phyloP scores from a whole-genome alignment of 2,329 filamentous ascomycete species.

The Amesomyces nigricolor region DNA sequence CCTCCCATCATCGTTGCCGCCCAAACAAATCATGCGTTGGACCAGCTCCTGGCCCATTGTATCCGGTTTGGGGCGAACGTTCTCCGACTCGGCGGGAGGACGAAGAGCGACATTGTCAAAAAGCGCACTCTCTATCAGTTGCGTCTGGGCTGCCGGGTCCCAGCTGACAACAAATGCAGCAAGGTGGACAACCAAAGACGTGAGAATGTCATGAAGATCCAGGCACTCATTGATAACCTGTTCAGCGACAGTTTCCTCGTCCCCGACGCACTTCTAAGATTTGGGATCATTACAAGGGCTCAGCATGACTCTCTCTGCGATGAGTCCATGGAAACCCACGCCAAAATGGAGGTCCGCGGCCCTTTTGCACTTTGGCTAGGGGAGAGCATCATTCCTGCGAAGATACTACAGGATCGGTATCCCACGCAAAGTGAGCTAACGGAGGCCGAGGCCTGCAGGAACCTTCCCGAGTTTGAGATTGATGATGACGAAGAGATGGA shows the following conservation, averaged over 20 bases:
- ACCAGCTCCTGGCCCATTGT: slow-evolving; percentile 68
- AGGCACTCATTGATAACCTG: slow-evolving; percentile 36
- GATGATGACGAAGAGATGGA: slow-evolving; percentile 41
- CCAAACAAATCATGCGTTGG: slow-evolving; percentile 86
- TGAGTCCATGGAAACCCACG: slow-evolving; percentile 33
- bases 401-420: slow-evolving; percentile 30
- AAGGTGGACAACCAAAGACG: slow-evolving; percentile 28
- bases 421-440: slow-evolving; percentile 40
- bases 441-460: slow-evolving; percentile 13
- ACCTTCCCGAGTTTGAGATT: slow-evolving; percentile 46
- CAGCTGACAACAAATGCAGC: slow-evolving; percentile 24
- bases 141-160: slow-evolving; percentile 31
- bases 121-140: slow-evolving; percentile 62
- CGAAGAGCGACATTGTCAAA: slow-evolving; percentile 59
- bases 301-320: slow-evolving; percentile 60
- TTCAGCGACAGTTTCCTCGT: slow-evolving; percentile 44
- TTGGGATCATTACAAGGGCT: slow-evolving; percentile 53
- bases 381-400: slow-evolving; percentile 46
- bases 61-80: slow-evolving; percentile 51
- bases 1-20: slow-evolving; percentile 70
- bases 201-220: slow-evolving; percentile 34
- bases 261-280: slow-evolving; percentile 46
- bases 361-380: slow-evolving; percentile 39
- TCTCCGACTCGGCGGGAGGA: slow-evolving; percentile 58
- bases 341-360: slow-evolving; percentile 17